A percentile compares a stretch with the other conserved stretches of the same genome.
Conservation (phyloP, 164 flowering plant species). For the Sedum album region DNA sequence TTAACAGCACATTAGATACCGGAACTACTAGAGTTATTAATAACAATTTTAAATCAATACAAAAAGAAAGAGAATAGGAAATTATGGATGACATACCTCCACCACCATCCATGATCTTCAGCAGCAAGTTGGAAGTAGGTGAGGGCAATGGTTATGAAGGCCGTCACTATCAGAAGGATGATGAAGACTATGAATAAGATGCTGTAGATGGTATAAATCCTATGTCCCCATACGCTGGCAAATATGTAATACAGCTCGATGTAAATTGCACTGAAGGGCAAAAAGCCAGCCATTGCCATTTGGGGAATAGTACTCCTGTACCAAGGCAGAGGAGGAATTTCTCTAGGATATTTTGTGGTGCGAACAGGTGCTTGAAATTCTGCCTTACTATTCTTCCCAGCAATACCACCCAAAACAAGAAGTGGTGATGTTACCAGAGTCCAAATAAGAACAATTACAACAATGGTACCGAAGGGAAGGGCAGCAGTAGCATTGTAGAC, state of each 20-base stretch:
- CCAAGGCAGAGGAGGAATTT: slow-evolving; percentile 9
- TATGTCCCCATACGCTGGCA: slow-evolving; percentile 10
- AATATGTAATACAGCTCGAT: slow-evolving; percentile 12
- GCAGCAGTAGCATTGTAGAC: slow-evolving; percentile 10
- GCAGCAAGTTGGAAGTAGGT: slow-evolving; percentile 13
- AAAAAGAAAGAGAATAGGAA: too few species aligned
- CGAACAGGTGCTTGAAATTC: slow-evolving; percentile 9
- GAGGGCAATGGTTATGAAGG: slow-evolving; percentile 10
- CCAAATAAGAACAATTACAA: slow-evolving; percentile 11
- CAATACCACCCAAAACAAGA: slow-evolving; percentile 11
- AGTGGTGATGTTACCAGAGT: slow-evolving; percentile 9
- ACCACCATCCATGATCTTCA: slow-evolving; percentile 13
- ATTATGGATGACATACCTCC: slow-evolving; percentile 14
- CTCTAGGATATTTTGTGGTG: slow-evolving; percentile 10
- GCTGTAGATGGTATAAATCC: slow-evolving; percentile 11
- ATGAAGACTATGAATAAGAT: slow-evolving; percentile 10
- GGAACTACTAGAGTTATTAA: too few species aligned
- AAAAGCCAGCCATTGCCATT: slow-evolving; percentile 11
- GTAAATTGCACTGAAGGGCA: slow-evolving; percentile 12
- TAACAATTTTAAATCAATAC: too few species aligned
- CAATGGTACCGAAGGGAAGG: slow-evolving; percentile 9
- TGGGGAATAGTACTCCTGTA: slow-evolving; percentile 9
- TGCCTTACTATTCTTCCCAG: slow-evolving; percentile 8
- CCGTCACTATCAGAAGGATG: slow-evolving; percentile 11
- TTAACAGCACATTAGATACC: too few species aligned